Percentiles rank a stretch among this genome's conserved stretches.
Evolutionary conservation across 1,284 basidiomycete genomes (phyloP).

Genomic region (Leccinum pachyderme): DNA sequence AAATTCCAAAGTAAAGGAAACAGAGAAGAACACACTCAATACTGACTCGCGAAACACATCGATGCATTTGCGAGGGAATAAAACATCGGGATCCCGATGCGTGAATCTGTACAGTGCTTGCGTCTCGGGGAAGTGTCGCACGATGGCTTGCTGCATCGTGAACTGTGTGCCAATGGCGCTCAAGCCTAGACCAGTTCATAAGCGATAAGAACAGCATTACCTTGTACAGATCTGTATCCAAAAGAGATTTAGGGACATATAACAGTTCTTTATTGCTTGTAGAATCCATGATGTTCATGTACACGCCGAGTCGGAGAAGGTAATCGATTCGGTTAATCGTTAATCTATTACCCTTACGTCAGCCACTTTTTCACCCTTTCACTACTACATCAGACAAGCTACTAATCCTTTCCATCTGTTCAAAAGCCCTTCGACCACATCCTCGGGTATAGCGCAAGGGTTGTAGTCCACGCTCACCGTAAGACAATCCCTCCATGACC

Average conservation of each 20-base stretch:
- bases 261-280: conserved; percentile 10
- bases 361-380: conserved; percentile 49
- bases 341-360: conserved; percentile 49
- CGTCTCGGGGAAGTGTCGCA: conserved; percentile 75
- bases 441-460: not conserved
- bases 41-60: conserved; percentile 66
- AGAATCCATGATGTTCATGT: conserved; percentile 13
- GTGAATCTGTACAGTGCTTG: conserved; percentile 74
- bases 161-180: conserved; percentile 49
- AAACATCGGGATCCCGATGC: conserved; percentile 72
- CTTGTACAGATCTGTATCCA: conserved; percentile 98
- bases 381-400: not conserved
- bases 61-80: conserved; percentile 71
- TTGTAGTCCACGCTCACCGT: conserved; percentile 1
- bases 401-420: conserved; percentile 1
- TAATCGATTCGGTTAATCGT: too few relatives aligned
- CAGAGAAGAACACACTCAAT: conserved; percentile 45
- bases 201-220: conserved; percentile 36
- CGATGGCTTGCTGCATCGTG: conserved; percentile 95
- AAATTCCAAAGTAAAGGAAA: not conserved
- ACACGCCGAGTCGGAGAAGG: not conserved
- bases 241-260: conserved; percentile 51
- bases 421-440: not conserved
- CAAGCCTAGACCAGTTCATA: not conserved
- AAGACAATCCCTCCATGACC: not conserved